Evolutionary conservation across 345 rosid species (phyloP), one percentile per base, ranked within the genome.

Genomic region (Triadica sebifera): DNA sequence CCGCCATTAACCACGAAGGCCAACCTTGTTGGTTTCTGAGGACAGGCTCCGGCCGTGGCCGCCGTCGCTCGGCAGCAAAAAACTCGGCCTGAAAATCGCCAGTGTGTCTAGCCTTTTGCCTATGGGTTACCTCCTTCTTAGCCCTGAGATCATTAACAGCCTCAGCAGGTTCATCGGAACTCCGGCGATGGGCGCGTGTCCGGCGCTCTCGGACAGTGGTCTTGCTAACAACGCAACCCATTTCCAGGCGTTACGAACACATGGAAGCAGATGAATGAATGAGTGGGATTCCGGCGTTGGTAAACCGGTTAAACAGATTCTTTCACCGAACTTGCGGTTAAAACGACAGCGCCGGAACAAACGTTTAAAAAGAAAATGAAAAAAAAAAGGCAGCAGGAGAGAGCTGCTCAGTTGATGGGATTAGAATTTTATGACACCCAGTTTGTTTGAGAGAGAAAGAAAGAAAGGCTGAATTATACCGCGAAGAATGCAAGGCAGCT

Each of bases 1-100:
- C 94, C 11, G 86, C 87, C 76, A 91, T 75, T 11, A 93, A 78
- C 98, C 98, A 93, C 57, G 94, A 81, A 1, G 96, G 97, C 98
- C 98, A 93, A 5, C 87, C 91, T 5, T 85, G 88, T 72, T 86
- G 85, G 7, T 67, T 63, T 34, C 80, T 69, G 59, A 76, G 70
- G 22, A 74, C 53, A 75, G 53, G 70, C 25, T 83, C 80, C 9
- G 72, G 66, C 10, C 73, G 55, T 0, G 56, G 72, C 64, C 80
- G 72, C 66, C 82, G 86, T 6, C 83, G 72, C 79, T 82, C 89
- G 69, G 69, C 79, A 59, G 20, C 73, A 74, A 75, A 75, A 38
- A 68, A 70, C 62, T 70, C 83, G 16, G 66, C 76, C 11, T 80
- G 81, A 53, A 87, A 81, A 59, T 82, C 88, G 43, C 75, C 86